Evolutionary conservation across 192 early-diverging fungal species (phyloP).

Genomic region (Oehlia diaphana): DNA sequence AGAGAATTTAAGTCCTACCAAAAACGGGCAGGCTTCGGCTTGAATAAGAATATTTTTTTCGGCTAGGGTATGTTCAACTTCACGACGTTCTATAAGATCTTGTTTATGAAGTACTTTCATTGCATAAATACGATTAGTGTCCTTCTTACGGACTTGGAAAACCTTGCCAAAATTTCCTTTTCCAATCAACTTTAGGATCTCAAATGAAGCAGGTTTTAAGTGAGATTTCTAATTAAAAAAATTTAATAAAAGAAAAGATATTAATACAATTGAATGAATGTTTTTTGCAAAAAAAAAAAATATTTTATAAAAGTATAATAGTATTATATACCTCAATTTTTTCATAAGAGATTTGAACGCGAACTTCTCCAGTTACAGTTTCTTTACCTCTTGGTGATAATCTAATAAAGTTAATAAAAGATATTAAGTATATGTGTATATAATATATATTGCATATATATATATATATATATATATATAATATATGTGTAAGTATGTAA

Average conservation of each 20-base stretch:
- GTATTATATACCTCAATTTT: slow-evolving; percentile 22
- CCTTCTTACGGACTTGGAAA: slow-evolving; percentile 74
- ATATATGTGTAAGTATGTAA: background rate
- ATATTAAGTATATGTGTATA: background rate
- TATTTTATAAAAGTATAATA: too few species aligned
- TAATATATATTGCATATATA: background rate
- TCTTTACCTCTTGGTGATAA: slow-evolving; percentile 27
- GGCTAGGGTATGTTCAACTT: slow-evolving; percentile 72
- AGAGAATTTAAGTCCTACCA: slow-evolving; percentile 74
- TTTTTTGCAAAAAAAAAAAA: background rate
- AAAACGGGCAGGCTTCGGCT: slow-evolving; percentile 64
- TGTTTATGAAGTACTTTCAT: slow-evolving; percentile 81
- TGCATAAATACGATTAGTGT: slow-evolving; percentile 78
- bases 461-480: background rate
- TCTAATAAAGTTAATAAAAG: background rate
- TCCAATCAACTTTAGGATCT: slow-evolving; percentile 72
- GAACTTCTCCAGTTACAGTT: slow-evolving; percentile 46
- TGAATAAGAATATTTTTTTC: slow-evolving; percentile 77
- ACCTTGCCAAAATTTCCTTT: slow-evolving; percentile 84
- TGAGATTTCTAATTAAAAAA: slow-evolving; percentile 36
- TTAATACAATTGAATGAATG: background rate
- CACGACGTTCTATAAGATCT: slow-evolving; percentile 71
- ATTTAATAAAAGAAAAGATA: background rate
- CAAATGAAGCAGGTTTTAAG: slow-evolving; percentile 51
- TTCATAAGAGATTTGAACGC: slow-evolving; percentile 45